These are phyloP conservation scores for Monosporascus cannonballus DNA, from an alignment of 2,329 filamentous ascomycete genomes.

Conservation along the genomic window DNA sequence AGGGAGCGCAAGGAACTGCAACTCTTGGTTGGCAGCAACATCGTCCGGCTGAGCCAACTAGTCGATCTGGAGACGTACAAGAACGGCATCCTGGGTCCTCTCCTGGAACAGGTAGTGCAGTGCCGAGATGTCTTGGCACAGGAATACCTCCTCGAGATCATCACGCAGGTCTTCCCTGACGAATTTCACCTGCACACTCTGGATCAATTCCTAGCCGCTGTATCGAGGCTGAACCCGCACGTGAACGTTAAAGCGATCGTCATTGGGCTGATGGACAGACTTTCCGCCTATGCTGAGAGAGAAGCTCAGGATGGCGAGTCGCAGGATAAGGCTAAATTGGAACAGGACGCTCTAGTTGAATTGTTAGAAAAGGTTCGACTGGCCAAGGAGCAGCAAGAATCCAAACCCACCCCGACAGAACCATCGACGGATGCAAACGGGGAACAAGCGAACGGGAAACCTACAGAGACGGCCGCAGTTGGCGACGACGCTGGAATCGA, in stretches of 20 bases:
- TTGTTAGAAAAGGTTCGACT: slow-evolving; percentile 75
- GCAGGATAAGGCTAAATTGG: slow-evolving; percentile 68
- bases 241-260: slow-evolving; percentile 98
- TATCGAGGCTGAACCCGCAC: slow-evolving; percentile 87
- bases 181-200: slow-evolving; percentile 97
- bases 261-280: slow-evolving; percentile 92
- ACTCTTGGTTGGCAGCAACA: slow-evolving; percentile 90
- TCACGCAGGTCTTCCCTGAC: slow-evolving; percentile 97
- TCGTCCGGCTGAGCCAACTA: slow-evolving; percentile 89
- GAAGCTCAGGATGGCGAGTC: slow-evolving; percentile 68
- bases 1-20: slow-evolving; percentile 94
- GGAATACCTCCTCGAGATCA: slow-evolving; percentile 95
- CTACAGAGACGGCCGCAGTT: slow-evolving; percentile 26
- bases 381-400: slow-evolving; percentile 47
- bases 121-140: slow-evolving; percentile 95
- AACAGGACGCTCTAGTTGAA: slow-evolving; percentile 75
- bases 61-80: slow-evolving; percentile 95
- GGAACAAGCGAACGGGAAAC: slow-evolving; percentile 28
- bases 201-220: slow-evolving; percentile 89
- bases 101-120: slow-evolving; percentile 95
- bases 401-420: slow-evolving; percentile 15
- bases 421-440: slow-evolving; percentile 31
- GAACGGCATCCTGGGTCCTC: slow-evolving; percentile 76
- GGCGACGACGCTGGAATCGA: slow-evolving; percentile 25
- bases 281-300: slow-evolving; percentile 90